A percentile compares a stretch with the other conserved stretches of the same genome.
Conservation (phyloP, 306 rosid species). For the Ormosia semicastrata region DNA sequence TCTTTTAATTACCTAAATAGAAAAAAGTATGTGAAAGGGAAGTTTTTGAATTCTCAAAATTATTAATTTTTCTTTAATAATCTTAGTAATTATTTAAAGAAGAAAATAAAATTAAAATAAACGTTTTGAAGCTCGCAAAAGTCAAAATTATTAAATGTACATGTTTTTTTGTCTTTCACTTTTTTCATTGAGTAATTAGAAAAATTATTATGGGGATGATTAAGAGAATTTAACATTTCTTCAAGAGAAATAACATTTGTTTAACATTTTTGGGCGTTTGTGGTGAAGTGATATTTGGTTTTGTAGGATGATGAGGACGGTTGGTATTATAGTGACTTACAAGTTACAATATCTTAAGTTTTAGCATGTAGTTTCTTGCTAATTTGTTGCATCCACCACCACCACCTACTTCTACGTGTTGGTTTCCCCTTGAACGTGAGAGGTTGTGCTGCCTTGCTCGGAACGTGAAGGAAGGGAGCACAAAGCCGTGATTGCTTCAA, state of each 20-base stretch:
- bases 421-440: background rate
- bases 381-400: background rate
- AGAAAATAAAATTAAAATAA: background rate
- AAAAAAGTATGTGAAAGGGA: background rate
- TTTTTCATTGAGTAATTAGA: no score
- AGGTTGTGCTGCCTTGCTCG: background rate
- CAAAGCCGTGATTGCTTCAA: conserved; percentile 20
- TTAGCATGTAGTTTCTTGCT: background rate
- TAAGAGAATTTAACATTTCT: no score
- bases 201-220: no score
- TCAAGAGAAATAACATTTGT: no score
- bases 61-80: background rate
- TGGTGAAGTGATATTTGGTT: background rate
- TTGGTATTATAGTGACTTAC: no score
- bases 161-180: no score
- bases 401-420: background rate
- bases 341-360: no score
- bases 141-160: no score
- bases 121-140: background rate
- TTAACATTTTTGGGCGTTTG: background rate
- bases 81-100: background rate
- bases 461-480: background rate
- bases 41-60: no score
- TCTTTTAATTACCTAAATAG: background rate
- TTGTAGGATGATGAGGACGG: background rate